These are phyloP conservation scores for Vaccinium darrowii DNA, from an alignment of 148 eudicot species.

Conservation along the genomic window DNA sequence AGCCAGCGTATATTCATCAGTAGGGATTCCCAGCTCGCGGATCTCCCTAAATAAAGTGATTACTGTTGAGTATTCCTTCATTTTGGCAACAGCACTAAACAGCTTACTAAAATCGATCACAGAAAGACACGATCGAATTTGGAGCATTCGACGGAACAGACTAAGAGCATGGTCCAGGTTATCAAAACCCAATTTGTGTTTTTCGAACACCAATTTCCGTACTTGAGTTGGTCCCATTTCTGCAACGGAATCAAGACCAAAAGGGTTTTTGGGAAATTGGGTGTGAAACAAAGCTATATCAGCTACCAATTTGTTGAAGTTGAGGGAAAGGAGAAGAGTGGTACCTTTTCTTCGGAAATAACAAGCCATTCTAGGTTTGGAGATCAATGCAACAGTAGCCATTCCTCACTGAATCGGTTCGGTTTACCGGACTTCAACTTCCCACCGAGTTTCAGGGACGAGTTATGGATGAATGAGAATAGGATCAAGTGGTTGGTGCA, in stretches of 20 bases:
- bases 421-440: too few relatives aligned
- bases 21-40: neutral
- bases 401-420: too few relatives aligned
- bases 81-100: neutral
- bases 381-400: too few relatives aligned
- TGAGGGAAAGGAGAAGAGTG: too few relatives aligned
- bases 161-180: conserved; percentile 7
- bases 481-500: too few relatives aligned
- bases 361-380: too few relatives aligned
- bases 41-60: neutral
- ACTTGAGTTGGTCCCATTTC: too few relatives aligned
- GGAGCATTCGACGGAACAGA: neutral
- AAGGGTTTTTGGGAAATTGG: neutral
- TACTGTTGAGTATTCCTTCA: neutral
- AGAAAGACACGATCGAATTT: neutral
- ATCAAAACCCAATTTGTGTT: neutral
- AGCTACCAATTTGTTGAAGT: too few relatives aligned
- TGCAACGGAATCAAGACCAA: too few relatives aligned
- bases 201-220: neutral
- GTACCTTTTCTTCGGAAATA: too few relatives aligned
- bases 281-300: neutral
- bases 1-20: neutral
- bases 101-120: neutral
- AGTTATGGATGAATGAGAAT: too few relatives aligned
- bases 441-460: too few relatives aligned